Base-by-base conservation (phyloP, 106 monocot genomes). In the Agapanthus africanus region DNA sequence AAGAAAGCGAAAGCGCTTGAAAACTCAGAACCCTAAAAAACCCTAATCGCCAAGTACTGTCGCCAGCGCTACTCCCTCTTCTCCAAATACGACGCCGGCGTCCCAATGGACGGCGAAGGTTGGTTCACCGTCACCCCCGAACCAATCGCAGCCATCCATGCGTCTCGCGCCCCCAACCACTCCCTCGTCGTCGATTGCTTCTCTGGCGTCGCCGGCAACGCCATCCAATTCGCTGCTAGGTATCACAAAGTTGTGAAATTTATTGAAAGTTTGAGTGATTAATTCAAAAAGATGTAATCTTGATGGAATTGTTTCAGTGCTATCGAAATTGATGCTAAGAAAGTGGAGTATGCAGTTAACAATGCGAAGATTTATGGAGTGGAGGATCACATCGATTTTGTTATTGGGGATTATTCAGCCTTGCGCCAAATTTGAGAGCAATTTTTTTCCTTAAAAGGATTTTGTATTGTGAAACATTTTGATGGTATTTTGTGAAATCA, bases 91-190 rank as follows among this genome's bases (percentile, higher is more conserved):
- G 84, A 91, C 71, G 61, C 49, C 26, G 91, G 91, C 46, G 65
- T 91, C 37, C 69, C 65, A 27, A 70, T 91, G 87, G 91, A 91
- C 87, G 87, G 84, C 54, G 91, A 87, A 69, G 87, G 87, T 36
- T 91, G 91, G 91, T 91, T 75, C 84, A 87, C 91, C 56, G 91
- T 82, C 77, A 91, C 91, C 59, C 91, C 91, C 1, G 91, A 91
- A 73, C 26, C 71, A 32, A 72, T 91, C 40, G 91, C 91, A 36
- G 77, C 84, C 33, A 7, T 54, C 36, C 89, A 90, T 50, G 89
- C 89, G 44, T 71, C 67, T 40, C 85, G 73, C 19, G 73, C 72
- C 38, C 36, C 72, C 56, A 10, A 30, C 27, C n/a, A 57, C 46
- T 64, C 73, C 25, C 59, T 90, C 40, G 84, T 87, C 67, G 19